These are phyloP conservation scores for Smittium culicis DNA, from an alignment of 371 early-diverging fungal genomes.

Conservation along the genomic window DNA sequence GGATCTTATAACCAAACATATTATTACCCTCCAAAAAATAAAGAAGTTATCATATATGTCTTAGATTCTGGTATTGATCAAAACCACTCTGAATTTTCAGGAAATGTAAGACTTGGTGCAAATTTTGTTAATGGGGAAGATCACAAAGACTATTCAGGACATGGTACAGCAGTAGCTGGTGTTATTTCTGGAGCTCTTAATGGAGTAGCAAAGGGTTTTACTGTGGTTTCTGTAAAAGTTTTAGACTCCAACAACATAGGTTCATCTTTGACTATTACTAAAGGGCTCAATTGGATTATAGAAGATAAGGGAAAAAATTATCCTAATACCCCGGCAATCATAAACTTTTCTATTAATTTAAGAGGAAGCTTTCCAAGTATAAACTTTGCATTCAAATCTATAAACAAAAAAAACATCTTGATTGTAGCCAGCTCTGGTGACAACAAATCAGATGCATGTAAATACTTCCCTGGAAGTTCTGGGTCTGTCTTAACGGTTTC, in stretches of 20 bases:
- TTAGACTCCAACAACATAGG: constrained; percentile 32
- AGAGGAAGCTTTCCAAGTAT: too few species aligned
- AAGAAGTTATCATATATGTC: constrained; percentile 1
- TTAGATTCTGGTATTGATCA: constrained; percentile 7
- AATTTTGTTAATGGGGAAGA: constrained; percentile 2
- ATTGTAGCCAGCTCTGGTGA: not conserved
- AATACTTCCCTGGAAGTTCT: not conserved
- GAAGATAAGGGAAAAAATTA: not conserved
- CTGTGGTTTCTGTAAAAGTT: constrained; percentile 40
- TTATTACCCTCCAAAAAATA: not conserved
- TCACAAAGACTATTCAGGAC: not conserved
- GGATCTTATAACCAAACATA: constrained; percentile 1
- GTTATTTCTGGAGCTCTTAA: constrained; percentile 38
- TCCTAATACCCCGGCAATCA: not conserved
- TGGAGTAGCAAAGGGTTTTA: constrained; percentile 43
- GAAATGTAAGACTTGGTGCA: not conserved
- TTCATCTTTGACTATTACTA: constrained; percentile 22
- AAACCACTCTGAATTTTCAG: constrained; percentile 2
- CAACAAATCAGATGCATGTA: not conserved
- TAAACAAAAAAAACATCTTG: too few species aligned
- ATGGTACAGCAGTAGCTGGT: constrained; percentile 56
- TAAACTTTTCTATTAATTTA: too few species aligned
- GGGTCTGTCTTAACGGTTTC: not conserved
- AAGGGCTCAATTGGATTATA: constrained; percentile 26
- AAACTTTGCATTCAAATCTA: not conserved